Evolutionary conservation across 495 filamentous ascomycete species (phyloP).

Genomic region (Cercophora samala): DNA sequence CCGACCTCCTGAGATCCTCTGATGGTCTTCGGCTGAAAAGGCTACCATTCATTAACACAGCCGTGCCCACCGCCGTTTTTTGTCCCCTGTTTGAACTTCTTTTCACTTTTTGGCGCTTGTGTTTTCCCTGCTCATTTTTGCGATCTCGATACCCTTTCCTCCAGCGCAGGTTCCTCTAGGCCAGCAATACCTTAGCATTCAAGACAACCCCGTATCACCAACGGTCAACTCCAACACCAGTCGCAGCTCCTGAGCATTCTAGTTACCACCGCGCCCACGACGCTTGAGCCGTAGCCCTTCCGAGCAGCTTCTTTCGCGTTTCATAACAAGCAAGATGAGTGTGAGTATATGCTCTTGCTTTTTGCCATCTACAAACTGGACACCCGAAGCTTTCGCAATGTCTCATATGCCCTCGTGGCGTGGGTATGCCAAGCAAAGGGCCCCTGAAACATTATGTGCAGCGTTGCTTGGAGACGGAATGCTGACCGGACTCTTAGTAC

Average conservation of each 20-base stretch:
- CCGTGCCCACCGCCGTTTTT: slow-evolving; percentile 11
- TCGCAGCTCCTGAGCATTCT: no score
- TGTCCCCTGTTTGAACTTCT: slow-evolving; percentile 2
- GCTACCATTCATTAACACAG: slow-evolving; percentile 17
- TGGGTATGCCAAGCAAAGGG: neutral
- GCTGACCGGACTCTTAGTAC: slow-evolving; percentile 20
- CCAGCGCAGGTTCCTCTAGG: neutral
- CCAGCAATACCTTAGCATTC: neutral
- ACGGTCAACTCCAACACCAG: neutral
- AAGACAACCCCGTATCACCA: neutral
- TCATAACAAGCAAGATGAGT: slow-evolving; percentile 39
- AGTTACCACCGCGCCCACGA: no score
- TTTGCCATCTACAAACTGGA: neutral
- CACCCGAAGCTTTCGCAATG: neutral
- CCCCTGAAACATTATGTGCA: neutral
- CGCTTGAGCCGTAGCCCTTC: neutral
- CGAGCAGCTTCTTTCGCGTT: slow-evolving; percentile 15
- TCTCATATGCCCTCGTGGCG: neutral
- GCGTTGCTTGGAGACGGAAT: neutral
- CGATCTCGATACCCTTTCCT: neutral
- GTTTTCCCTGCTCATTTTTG: neutral
- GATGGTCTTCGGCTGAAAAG: neutral
- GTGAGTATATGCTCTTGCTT: slow-evolving; percentile 34
- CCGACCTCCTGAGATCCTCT: slow-evolving; percentile 33
- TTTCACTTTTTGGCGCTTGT: neutral